phyloP scores from a whole-genome alignment of 129 eudicot species.

The Lactuca sativa region DNA sequence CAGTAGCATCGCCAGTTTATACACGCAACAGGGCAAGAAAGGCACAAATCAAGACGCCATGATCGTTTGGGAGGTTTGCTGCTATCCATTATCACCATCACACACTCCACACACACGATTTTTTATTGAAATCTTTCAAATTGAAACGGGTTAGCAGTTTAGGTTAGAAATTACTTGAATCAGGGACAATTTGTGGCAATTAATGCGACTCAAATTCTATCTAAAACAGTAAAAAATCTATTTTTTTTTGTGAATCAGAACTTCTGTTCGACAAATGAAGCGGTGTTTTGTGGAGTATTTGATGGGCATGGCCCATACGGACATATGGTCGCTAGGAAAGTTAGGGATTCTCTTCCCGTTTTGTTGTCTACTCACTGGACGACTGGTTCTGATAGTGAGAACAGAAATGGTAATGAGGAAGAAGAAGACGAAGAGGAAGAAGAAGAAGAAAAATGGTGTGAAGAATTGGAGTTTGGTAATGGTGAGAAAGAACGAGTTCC shows the following conservation, averaged over 20 bases:
- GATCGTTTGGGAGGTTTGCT: slow-evolving; percentile 92
- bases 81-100: neutral
- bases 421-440: slow-evolving; percentile 44
- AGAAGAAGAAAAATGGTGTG: slow-evolving; percentile 57
- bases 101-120: neutral
- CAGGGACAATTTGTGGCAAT: neutral
- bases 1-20: slow-evolving; percentile 48
- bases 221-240: slow-evolving; percentile 16
- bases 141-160: slow-evolving; percentile 1
- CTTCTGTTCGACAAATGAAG: slow-evolving; percentile 60
- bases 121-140: neutral
- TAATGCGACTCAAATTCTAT: neutral
- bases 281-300: slow-evolving; percentile 91
- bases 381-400: slow-evolving; percentile 31
- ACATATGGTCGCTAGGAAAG: slow-evolving; percentile 93
- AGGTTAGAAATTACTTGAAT: slow-evolving; percentile 6
- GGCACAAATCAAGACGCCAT: slow-evolving; percentile 95
- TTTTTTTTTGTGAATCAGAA: slow-evolving; percentile 57
- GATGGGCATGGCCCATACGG: slow-evolving; percentile 99
- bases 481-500: slow-evolving; percentile 58
- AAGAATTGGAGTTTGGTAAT: slow-evolving; percentile 50
- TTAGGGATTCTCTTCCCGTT: slow-evolving; percentile 77
- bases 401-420: slow-evolving; percentile 40
- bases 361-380: slow-evolving; percentile 66
- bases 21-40: slow-evolving; percentile 91